Conservation (phyloP, 306 rosid species). For the Pyrus pyrifolia region DNA sequence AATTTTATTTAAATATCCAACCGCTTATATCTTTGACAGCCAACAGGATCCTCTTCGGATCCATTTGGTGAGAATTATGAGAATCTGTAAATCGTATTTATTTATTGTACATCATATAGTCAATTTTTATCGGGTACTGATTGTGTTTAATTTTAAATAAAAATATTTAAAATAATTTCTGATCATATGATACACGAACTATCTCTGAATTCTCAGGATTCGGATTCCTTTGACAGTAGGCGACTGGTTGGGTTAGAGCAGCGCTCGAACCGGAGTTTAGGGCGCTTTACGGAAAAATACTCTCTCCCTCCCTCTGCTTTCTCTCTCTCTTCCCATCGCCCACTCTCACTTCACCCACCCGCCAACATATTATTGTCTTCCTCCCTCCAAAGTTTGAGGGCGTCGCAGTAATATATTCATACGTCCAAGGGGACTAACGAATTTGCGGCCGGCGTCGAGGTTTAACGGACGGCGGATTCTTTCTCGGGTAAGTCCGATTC, state of each 20-base stretch:
- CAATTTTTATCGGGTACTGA: too few relatives aligned
- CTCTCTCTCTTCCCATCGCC: neutral
- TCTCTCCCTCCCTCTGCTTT: neutral
- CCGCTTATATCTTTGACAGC: too few relatives aligned
- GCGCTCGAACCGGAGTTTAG: neutral
- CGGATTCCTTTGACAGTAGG: neutral
- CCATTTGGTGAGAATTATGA: too few relatives aligned
- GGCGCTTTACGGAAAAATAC: neutral
- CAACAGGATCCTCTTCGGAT: too few relatives aligned
- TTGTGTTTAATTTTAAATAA: too few relatives aligned
- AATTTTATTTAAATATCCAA: too few relatives aligned
- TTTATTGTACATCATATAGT: too few relatives aligned
- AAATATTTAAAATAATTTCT: too few relatives aligned
- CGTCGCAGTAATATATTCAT: neutral
- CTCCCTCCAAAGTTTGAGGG: neutral
- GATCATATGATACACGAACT: too few relatives aligned
- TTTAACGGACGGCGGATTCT: neutral
- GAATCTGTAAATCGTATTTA: rapidly evolving
- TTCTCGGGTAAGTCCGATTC: neutral
- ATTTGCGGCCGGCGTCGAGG: neutral
- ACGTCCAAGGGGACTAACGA: neutral
- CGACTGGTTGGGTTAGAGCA: neutral
- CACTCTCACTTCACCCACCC: neutral
- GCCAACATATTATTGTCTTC: neutral
- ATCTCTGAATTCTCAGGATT: too few relatives aligned